Evolutionary conservation across 2,329 filamentous ascomycete species (phyloP).

Genomic region (Colletotrichum graminicola): DNA sequence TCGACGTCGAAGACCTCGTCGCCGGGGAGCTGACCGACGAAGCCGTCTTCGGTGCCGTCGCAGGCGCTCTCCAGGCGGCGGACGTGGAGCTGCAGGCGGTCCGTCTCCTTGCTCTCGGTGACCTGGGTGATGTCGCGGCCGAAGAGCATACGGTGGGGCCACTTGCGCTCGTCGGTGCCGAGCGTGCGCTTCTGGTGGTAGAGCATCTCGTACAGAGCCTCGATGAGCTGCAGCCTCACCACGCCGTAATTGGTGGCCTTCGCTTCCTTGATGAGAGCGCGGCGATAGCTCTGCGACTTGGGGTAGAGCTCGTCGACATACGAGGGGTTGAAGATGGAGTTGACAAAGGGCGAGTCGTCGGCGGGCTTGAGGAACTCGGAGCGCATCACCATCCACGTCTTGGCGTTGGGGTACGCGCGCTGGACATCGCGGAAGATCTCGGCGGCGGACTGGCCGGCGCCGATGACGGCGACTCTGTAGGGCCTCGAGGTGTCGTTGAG

Average conservation of each 20-base stretch:
- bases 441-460: conserved; percentile 91
- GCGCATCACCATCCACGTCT: conserved; percentile 83
- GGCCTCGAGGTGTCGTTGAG: conserved; percentile 66
- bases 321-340: conserved; percentile 91
- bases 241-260: conserved; percentile 95
- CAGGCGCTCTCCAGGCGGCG: conserved; percentile 55
- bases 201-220: conserved; percentile 87
- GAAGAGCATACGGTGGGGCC: conserved; percentile 85
- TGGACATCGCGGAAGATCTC: conserved; percentile 96
- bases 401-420: conserved; percentile 82
- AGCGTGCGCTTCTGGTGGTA: conserved; percentile 86
- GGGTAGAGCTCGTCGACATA: conserved; percentile 83
- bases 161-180: conserved; percentile 75
- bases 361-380: conserved; percentile 87
- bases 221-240: conserved; percentile 89
- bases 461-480: conserved; percentile 86
- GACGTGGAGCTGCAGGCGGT: conserved; percentile 69
- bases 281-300: conserved; percentile 72
- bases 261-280: conserved; percentile 73
- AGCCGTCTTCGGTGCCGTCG: conserved; percentile 53
- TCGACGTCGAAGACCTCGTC: conserved; percentile 81
- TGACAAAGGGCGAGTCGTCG: conserved; percentile 97
- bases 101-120: conserved; percentile 63
- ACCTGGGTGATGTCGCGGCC: conserved; percentile 75
- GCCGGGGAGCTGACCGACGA: conserved; percentile 49